phyloP scores from a whole-genome alignment of 352 stramenopile genomes.

The Phytophthora aleatoria region DNA sequence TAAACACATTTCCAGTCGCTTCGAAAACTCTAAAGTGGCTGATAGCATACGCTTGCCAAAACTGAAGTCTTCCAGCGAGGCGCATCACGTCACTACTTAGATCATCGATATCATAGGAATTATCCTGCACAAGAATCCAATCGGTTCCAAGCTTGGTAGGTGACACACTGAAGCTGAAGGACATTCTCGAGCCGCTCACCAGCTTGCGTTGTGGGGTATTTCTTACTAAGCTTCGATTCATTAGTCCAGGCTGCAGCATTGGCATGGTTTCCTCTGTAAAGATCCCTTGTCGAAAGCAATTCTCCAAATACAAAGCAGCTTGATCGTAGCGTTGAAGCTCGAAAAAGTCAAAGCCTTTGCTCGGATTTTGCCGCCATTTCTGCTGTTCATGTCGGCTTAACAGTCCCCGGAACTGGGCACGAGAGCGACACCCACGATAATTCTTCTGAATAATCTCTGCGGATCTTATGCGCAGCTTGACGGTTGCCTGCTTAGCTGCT shows the following conservation, averaged over 20 bases:
- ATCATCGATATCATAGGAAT: background rate
- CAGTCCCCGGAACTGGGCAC: constrained; percentile 41
- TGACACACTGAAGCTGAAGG: constrained; percentile 57
- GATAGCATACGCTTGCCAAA: constrained; percentile 64
- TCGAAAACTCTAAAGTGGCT: constrained; percentile 63
- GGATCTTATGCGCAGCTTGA: constrained; percentile 27
- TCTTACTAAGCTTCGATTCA: background rate
- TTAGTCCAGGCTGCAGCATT: background rate
- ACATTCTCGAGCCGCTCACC: constrained; percentile 43
- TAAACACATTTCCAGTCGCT: constrained; percentile 45
- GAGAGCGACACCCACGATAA: constrained; percentile 47
- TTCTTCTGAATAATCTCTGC: constrained; percentile 47
- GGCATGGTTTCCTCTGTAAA: constrained; percentile 16
- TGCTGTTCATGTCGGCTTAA: constrained; percentile 36
- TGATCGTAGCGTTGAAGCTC: constrained; percentile 37
- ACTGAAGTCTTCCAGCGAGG: constrained; percentile 35
- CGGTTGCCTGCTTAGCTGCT: constrained; percentile 26
- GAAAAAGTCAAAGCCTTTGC: constrained; percentile 52
- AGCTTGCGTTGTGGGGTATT: constrained; percentile 6
- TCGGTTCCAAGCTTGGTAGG: constrained; percentile 33
- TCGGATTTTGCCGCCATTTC: constrained; percentile 59
- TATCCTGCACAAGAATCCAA: constrained; percentile 30
- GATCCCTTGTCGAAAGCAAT: constrained; percentile 50
- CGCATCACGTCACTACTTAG: constrained; percentile 2
- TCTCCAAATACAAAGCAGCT: constrained; percentile 57